These are phyloP conservation scores for Colletotrichum phormii DNA, from an alignment of 2,329 filamentous ascomycete genomes.

Conservation along the genomic window DNA sequence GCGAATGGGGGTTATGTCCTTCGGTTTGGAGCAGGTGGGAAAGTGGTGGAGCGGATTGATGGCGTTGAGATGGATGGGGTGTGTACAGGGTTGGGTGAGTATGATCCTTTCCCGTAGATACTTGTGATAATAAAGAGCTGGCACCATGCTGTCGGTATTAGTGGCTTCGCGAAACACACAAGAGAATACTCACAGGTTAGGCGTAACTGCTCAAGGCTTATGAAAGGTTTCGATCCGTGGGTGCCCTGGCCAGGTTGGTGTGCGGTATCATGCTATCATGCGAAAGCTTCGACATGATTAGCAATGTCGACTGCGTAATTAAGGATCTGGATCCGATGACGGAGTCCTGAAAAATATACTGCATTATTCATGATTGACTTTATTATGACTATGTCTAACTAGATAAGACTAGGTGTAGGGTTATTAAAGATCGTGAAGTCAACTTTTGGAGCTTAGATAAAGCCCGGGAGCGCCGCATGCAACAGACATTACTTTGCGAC, in stretches of 20 bases:
- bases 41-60: conserved; percentile 38
- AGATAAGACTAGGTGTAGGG: not conserved
- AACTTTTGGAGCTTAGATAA: not conserved
- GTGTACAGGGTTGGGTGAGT: conserved; percentile 27
- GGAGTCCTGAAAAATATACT: too few relatives aligned
- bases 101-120: conserved; percentile 33
- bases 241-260: too few relatives aligned
- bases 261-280: too few relatives aligned
- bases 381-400: not conserved
- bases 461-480: not conserved
- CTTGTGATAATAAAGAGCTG: too few relatives aligned
- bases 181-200: too few relatives aligned
- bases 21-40: conserved; percentile 32
- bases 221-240: too few relatives aligned
- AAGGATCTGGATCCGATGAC: too few relatives aligned
- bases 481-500: not conserved
- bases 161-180: too few relatives aligned
- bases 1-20: conserved; percentile 30
- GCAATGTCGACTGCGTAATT: too few relatives aligned
- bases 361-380: not conserved
- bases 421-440: not conserved
- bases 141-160: too few relatives aligned
- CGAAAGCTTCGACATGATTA: too few relatives aligned
- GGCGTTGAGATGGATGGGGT: conserved; percentile 36
- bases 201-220: too few relatives aligned